Evolutionary conservation across 805 yeast genomes (phyloP).

Genomic region (Saccharomyces mikatae): DNA sequence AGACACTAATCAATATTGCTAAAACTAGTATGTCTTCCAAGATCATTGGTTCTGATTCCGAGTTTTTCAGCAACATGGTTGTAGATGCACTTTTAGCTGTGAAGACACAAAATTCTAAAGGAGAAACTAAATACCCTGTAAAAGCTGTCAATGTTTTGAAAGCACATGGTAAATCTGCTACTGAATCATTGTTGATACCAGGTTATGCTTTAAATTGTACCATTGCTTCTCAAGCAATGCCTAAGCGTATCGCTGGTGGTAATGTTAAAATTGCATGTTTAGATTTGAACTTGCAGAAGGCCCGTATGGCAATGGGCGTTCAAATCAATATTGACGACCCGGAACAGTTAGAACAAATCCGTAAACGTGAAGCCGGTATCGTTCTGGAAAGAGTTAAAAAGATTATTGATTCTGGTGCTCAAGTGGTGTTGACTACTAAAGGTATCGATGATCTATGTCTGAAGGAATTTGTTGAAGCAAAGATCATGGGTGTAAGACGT

Average conservation of each 20-base stretch:
- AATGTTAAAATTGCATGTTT: conserved; percentile 79
- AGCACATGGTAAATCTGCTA: conserved; percentile 91
- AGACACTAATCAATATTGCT: conserved; percentile 82
- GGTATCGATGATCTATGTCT: conserved; percentile 91
- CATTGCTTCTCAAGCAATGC: conserved; percentile 95
- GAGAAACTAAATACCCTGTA: conserved; percentile 87
- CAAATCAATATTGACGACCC: conserved; percentile 96
- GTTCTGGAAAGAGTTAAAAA: conserved; percentile 74
- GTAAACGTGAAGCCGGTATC: conserved; percentile 82
- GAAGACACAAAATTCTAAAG: conserved; percentile 78
- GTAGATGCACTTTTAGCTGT: conserved; percentile 95
- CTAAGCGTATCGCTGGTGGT: conserved; percentile 40
- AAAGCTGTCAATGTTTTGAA: conserved; percentile 93
- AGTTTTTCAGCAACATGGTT: conserved; percentile 80
- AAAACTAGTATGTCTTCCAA: conserved; percentile 96
- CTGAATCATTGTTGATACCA: conserved; percentile 75
- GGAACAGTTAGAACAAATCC: conserved; percentile 86
- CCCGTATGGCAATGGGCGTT: conserved; percentile 97
- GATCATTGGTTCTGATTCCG: conserved; percentile 89
- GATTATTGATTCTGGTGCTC: conserved; percentile 82
- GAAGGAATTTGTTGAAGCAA: conserved; percentile 84
- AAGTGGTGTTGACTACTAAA: conserved; percentile 85
- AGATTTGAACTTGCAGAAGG: conserved; percentile 90
- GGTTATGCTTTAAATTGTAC: conserved; percentile 98
- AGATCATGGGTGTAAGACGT: conserved; percentile 92